Base-by-base conservation (phyloP, 768 basidiomycete species). In the Boletus barrowsii region DNA sequence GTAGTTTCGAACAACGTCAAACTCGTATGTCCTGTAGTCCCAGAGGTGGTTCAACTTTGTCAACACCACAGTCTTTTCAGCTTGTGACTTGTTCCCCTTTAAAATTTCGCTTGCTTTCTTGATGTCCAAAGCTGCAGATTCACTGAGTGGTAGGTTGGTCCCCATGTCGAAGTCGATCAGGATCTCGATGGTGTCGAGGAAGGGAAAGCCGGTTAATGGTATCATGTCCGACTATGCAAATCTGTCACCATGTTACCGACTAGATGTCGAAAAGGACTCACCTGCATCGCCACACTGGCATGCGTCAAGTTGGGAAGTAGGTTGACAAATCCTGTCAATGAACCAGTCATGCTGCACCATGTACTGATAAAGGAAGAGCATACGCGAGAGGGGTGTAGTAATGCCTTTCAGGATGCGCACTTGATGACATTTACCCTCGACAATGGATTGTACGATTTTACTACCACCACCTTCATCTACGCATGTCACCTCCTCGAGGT, bases 401-500 rank as follows among this genome's bases (percentile, higher is more conserved):
- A 26, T 26, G 7, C 26, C 61, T 18, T 56, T 55, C 24, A 53
- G 24, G 15, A 56, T 32, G 20, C 43, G 49, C 37, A 54, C 46
- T 39, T 29, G 26, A 14, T n/a, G 24, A 36, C 45, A 56, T 1
- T 51, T 22, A 3, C 44, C 48, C 33, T 54, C 58, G 52, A 56
- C 15, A 41, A 56, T 52, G 9, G 46, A 54, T 17, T 45, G 24
- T 40, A 55, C 18, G 22, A 56, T 20, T 4, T n/a, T 58, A 13
- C 44, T 54, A 3, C 24, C 4, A 15, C 53, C 53, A 8, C 14
- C 13, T 26, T 54, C 59, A 11, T 61, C 37, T 5, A 22, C 44
- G n/a, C 54, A 57, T 20, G n/a, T 46, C 32, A 55, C 51, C 41
- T 54, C 37, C 36, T 60, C 56, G 17, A 62, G 22, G 36, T 47